Conservation (phyloP, 1,284 basidiomycete genomes). For the Microbotryum intermedium region DNA sequence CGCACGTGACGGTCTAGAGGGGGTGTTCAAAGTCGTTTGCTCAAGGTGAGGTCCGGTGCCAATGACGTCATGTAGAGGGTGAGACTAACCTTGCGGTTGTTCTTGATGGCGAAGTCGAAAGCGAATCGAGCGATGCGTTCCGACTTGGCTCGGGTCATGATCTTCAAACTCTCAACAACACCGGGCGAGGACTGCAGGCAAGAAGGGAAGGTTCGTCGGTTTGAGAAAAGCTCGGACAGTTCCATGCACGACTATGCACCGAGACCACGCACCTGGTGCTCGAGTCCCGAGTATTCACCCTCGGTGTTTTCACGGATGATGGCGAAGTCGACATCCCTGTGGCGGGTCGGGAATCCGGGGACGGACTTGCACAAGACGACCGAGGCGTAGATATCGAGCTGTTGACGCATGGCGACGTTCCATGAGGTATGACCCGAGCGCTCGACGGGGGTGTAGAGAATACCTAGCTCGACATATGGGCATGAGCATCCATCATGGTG, state of each 20-base stretch:
- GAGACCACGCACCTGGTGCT: conserved; percentile 79
- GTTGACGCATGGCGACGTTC: conserved; percentile 99
- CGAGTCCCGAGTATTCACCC: conserved; percentile 97
- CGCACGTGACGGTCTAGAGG: conserved; percentile 93
- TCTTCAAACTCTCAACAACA: conserved; percentile 97
- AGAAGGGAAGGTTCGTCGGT: background rate
- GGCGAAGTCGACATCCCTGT: conserved; percentile 94
- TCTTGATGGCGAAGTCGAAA: conserved; percentile 98
- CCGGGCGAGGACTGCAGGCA: conserved; percentile 70
- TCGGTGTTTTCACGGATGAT: conserved; percentile 99
- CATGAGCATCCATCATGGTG: background rate
- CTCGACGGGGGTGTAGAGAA: conserved; percentile 96
- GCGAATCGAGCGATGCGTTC: conserved; percentile 97
- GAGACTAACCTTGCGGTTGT: conserved; percentile 74
- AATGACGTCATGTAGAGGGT: background rate
- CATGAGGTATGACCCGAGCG: conserved; percentile 95
- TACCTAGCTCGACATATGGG: conserved; percentile 52
- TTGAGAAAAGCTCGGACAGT: background rate
- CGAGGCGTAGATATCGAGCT: conserved; percentile 98
- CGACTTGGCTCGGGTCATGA: conserved; percentile 89
- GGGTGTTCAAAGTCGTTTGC: background rate
- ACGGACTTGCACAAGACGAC: conserved; percentile 97
- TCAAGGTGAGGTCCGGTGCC: background rate
- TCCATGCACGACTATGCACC: background rate
- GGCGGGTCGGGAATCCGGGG: conserved; percentile 92